Percentiles rank a stretch among this genome's conserved stretches.
Conservation (phyloP, 1,139 yeast species). For the Geotrichum fermentans region DNA sequence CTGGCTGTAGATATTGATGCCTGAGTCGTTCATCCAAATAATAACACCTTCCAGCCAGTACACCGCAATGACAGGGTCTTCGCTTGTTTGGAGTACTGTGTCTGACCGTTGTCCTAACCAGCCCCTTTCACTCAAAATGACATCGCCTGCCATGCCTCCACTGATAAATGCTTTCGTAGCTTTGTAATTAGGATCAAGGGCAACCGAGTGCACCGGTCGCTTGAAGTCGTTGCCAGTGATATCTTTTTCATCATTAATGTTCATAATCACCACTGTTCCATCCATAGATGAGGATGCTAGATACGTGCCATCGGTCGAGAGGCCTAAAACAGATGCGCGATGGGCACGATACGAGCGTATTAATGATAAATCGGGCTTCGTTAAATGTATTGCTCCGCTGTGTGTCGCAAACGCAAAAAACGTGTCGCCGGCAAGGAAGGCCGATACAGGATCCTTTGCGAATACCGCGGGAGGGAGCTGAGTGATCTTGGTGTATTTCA, state of each 20-base stretch:
- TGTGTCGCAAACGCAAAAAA: conserved; percentile 82
- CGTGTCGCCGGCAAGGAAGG: conserved; percentile 54
- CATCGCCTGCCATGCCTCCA: conserved; percentile 91
- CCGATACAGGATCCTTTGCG: conserved; percentile 65
- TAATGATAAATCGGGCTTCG: conserved; percentile 52
- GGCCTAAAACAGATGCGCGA: conserved; percentile 70
- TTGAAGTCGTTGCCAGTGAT: conserved; percentile 74
- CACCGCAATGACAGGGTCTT: conserved; percentile 70
- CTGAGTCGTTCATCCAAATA: conserved; percentile 84
- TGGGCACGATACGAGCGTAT: conserved; percentile 78
- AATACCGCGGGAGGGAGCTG: conserved; percentile 49
- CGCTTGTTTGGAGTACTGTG: conserved; percentile 48
- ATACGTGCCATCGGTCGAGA: conserved; percentile 62
- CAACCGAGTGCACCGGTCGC: conserved; percentile 83
- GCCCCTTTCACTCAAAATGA: conserved; percentile 64
- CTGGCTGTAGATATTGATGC: conserved; percentile 45
- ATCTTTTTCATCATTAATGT: conserved; percentile 56
- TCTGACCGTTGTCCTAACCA: conserved; percentile 86
- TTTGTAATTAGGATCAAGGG: conserved; percentile 64
- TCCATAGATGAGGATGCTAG: conserved; percentile 90
- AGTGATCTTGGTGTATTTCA: conserved; percentile 63
- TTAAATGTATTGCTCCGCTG: conserved; percentile 72
- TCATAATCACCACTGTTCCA: conserved; percentile 83
- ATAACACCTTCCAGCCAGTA: conserved; percentile 53
- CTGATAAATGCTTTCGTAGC: conserved; percentile 64